Base-by-base conservation (phyloP, 1,284 basidiomycete genomes). In the Puccinia polysora region DNA sequence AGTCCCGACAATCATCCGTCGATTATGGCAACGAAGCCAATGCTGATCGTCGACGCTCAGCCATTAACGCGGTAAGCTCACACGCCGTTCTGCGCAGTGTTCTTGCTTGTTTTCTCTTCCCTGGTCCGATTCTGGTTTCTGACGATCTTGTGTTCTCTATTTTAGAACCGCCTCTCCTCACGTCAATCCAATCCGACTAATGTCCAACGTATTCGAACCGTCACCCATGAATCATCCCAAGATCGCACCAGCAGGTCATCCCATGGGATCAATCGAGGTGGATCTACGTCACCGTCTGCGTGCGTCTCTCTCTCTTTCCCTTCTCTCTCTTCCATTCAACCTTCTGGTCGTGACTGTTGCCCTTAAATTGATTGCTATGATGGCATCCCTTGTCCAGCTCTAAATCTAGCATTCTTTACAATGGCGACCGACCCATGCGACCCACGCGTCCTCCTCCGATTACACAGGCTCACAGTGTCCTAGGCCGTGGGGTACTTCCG, bases 401-500 rank as follows among this genome's bases (percentile, higher is more conserved):
- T 23, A 47, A 23, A 53, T 8, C 20, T 32, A 58, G 55, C 52
- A 30, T 34, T n/a, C 18, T 28, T 52, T n/a, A 36, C n/a, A 47
- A 64, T 23, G 45, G 45, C 20, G 63, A 52, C 6, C 53, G 58
- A 32, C 60, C 69, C 3, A 34, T 45, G 23, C n/a, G 59, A 47
- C 60, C 69, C 7, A 45, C 47, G 5, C 38, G 60, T 28, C 30
- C 52, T 25, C 52, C 52, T 23, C 60, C 69, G 7, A 72, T 64
- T 28, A 15, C 32, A 4, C 58, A 62, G 38, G 32, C 68, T 28
- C 68, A 70, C 34, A 58, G 28, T 32, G 36, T 40, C 6, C 23
- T 62, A 10, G 45, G 34, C 23, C 58, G 56, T 15, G 45, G 40
- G 15, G 25, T 52, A 34, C 30, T 58, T 52, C 36, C 36, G 32